These are phyloP conservation scores for Panicum miliaceum DNA, from an alignment of 176 grass and related monocot genomes.

Conservation along the genomic window DNA sequence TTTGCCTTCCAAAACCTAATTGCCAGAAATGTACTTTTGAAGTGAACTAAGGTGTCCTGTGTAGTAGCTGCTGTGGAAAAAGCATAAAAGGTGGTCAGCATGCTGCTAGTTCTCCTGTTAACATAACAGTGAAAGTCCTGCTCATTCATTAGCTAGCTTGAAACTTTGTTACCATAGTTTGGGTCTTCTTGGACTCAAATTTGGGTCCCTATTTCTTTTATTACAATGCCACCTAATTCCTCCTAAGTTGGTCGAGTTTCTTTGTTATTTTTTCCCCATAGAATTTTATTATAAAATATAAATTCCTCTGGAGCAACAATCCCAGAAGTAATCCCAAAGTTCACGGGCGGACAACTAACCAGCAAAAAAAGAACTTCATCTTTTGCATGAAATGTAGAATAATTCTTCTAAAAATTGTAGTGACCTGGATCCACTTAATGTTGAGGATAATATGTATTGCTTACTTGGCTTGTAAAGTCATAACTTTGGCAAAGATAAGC, in stretches of 20 bases:
- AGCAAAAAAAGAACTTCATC: neutral
- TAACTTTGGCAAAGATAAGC: neutral
- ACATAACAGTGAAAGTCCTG: neutral
- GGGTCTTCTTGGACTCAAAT: neutral
- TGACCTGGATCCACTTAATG: neutral
- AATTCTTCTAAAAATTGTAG: neutral
- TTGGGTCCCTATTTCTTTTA: neutral
- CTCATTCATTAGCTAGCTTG: neutral
- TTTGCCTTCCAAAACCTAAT: conserved; percentile 2
- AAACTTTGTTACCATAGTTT: neutral
- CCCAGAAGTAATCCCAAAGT: neutral
- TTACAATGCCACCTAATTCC: neutral
- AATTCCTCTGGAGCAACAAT: neutral
- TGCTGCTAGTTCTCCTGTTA: neutral
- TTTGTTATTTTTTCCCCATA: neutral
- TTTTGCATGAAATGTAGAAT: neutral
- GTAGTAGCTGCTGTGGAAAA: neutral
- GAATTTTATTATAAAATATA: neutral
- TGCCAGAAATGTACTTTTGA: neutral
- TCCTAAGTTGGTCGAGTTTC: neutral
- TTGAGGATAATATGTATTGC: neutral
- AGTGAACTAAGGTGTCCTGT: neutral
- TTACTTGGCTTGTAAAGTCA: neutral
- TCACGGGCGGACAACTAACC: neutral
- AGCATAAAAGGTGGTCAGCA: conserved; percentile 15